phyloP scores from a whole-genome alignment of 2,329 filamentous ascomycete species.

The Xenoacremonium recifei region DNA sequence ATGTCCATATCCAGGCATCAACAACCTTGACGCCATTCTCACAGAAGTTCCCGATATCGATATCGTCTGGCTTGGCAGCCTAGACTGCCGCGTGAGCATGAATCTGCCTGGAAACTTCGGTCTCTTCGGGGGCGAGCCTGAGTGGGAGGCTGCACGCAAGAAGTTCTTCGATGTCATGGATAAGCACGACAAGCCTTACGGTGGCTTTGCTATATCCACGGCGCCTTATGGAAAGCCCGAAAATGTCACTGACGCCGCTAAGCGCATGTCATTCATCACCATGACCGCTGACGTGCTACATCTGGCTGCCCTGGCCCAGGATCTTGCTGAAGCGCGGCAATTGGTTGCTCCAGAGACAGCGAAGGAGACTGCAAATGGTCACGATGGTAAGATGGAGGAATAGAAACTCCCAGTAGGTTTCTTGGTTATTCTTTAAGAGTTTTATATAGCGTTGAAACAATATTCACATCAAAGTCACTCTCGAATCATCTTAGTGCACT shows the following conservation, averaged over 20 bases:
- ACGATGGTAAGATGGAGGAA: too few relatives aligned
- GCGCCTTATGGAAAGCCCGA: slow-evolving; percentile 25
- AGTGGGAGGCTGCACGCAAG: slow-evolving; percentile 38
- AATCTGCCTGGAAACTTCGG: slow-evolving; percentile 33
- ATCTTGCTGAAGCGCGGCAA: slow-evolving; percentile 14
- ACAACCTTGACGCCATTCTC: slow-evolving; percentile 49
- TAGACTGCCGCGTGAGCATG: slow-evolving; percentile 46
- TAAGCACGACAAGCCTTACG: slow-evolving; percentile 46
- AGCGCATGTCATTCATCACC: slow-evolving; percentile 25
- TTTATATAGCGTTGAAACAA: too few relatives aligned
- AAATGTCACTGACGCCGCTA: slow-evolving; percentile 19
- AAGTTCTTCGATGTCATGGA: slow-evolving; percentile 37
- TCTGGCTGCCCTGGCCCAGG: slow-evolving; percentile 17
- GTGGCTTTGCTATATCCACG: slow-evolving; percentile 29
- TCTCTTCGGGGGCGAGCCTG: slow-evolving; percentile 35
- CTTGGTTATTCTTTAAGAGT: too few relatives aligned
- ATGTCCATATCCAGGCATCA: slow-evolving; percentile 28
- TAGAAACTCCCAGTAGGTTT: too few relatives aligned
- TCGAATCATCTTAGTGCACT: too few relatives aligned
- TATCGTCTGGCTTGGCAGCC: slow-evolving; percentile 44
- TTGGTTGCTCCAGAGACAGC: too few relatives aligned
- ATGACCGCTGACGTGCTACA: slow-evolving; percentile 23
- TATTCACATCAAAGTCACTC: too few relatives aligned
- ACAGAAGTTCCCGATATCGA: slow-evolving; percentile 46
- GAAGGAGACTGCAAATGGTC: too few relatives aligned